Percentiles rank a stretch among this genome's conserved stretches.
Conservation (phyloP, 2,329 filamentous ascomycete genomes). For the Fusarium oxysporum region DNA sequence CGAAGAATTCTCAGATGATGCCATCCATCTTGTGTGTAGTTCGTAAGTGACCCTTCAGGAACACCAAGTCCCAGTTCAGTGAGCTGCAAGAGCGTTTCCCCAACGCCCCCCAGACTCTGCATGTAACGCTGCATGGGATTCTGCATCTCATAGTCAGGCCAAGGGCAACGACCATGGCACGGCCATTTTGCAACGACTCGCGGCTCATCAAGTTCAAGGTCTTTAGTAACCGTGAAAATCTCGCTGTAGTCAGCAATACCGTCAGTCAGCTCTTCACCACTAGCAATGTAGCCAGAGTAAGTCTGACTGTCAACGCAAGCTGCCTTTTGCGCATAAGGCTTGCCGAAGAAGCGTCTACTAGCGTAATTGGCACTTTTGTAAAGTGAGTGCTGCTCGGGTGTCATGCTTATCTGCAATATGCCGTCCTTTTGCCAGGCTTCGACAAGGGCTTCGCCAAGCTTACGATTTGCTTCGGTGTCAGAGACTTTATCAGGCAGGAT, state of each 20-base stretch:
- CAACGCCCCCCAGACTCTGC: slow-evolving; percentile 54
- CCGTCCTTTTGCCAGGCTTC: slow-evolving; percentile 58
- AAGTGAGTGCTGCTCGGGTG: slow-evolving; percentile 49
- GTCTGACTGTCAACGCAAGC: slow-evolving; percentile 58
- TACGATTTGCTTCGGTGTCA: slow-evolving; percentile 48
- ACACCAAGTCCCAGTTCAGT: slow-evolving; percentile 59
- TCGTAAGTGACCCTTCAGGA: slow-evolving; percentile 53
- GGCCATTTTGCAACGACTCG: slow-evolving; percentile 59
- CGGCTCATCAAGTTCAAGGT: slow-evolving; percentile 53
- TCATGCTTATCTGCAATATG: slow-evolving; percentile 59
- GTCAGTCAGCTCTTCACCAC: slow-evolving; percentile 61
- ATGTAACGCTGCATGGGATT: slow-evolving; percentile 55
- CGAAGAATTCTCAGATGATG: slow-evolving; percentile 62
- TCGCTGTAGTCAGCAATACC: slow-evolving; percentile 64
- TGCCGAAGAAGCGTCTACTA: slow-evolving; percentile 55
- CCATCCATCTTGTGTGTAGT: slow-evolving; percentile 61
- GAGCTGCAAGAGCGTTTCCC: slow-evolving; percentile 60
- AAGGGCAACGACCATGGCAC: slow-evolving; percentile 62
- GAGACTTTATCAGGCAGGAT: slow-evolving; percentile 53
- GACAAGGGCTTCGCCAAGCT: slow-evolving; percentile 56
- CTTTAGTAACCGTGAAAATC: slow-evolving; percentile 65
- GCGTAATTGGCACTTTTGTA: slow-evolving; percentile 52
- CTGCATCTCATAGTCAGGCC: slow-evolving; percentile 58
- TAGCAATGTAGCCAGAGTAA: slow-evolving; percentile 62
- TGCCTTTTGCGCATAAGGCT: slow-evolving; percentile 52